Conservation (phyloP, 2,329 filamentous ascomycete genomes). For the Metarhizium humberi region DNA sequence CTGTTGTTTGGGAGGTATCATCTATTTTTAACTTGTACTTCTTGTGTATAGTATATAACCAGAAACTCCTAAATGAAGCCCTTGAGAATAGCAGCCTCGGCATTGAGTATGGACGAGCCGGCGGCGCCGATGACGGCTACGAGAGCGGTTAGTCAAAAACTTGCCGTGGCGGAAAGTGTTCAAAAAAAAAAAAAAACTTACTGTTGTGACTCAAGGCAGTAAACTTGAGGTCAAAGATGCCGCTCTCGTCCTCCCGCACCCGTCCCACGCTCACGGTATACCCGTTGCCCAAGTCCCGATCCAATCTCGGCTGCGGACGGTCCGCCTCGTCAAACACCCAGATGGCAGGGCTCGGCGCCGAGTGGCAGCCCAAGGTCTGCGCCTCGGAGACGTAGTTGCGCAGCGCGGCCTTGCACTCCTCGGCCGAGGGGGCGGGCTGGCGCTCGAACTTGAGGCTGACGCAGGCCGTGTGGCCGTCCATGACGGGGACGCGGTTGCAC, state of each 20-base stretch:
- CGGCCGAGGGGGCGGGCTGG: constrained; percentile 62
- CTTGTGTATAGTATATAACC: too few species aligned
- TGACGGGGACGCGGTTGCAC: constrained; percentile 89
- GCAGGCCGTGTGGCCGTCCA: constrained; percentile 93
- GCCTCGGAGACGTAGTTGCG: constrained; percentile 75
- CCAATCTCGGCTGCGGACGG: constrained; percentile 82
- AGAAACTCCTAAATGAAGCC: constrained; percentile 48
- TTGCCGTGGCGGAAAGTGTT: neutral
- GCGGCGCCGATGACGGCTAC: constrained; percentile 84
- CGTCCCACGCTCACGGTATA: constrained; percentile 89
- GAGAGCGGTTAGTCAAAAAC: neutral
- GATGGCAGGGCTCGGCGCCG: constrained; percentile 74
- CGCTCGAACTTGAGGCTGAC: constrained; percentile 77
- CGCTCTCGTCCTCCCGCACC: constrained; percentile 74
- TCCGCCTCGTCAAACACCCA: constrained; percentile 83
- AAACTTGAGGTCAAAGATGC: constrained; percentile 92
- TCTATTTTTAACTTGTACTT: neutral
- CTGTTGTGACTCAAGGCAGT: constrained; percentile 80
- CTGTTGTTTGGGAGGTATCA: neutral
- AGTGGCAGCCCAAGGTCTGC: constrained; percentile 75
- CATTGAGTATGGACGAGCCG: constrained; percentile 92
- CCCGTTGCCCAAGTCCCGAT: constrained; percentile 74
- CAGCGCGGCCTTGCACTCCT: constrained; percentile 71
- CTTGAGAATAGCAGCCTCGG: constrained; percentile 84
- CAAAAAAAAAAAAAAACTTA: constrained; percentile 29